These are phyloP conservation scores for Vitis hybrid DNA, from an alignment of 177 flowering plant species.

Conservation along the genomic window DNA sequence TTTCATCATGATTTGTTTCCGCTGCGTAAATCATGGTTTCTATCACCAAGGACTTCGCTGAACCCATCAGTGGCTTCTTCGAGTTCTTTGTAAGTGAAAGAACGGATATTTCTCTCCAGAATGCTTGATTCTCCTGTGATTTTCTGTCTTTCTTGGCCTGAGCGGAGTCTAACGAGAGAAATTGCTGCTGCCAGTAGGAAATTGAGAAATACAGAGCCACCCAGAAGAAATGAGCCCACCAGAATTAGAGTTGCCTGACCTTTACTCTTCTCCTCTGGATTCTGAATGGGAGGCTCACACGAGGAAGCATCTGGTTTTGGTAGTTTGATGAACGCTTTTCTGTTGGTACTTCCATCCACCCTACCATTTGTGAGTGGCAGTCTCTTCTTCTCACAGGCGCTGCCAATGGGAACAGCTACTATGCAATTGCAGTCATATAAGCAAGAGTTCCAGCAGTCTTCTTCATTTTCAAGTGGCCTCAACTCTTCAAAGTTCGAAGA, in stretches of 20 bases:
- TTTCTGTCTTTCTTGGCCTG: too few species aligned
- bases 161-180: not conserved
- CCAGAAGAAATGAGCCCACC: slow-evolving; percentile 25
- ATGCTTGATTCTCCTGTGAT: too few species aligned
- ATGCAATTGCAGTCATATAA: slow-evolving; percentile 36
- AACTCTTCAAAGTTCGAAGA: slow-evolving; percentile 13
- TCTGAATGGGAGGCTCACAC: too few species aligned
- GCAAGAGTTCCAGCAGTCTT: slow-evolving; percentile 27
- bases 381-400: slow-evolving; percentile 36
- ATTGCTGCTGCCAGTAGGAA: slow-evolving; percentile 12
- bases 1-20: too few species aligned
- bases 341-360: not conserved
- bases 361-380: slow-evolving; percentile 35
- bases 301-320: slow-evolving; percentile 5
- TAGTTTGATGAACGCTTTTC: slow-evolving; percentile 23
- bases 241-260: slow-evolving; percentile 15
- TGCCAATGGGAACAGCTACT: slow-evolving; percentile 17
- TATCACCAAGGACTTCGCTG: too few species aligned
- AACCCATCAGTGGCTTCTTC: too few species aligned
- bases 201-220: slow-evolving; percentile 38
- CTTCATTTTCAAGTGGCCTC: slow-evolving; percentile 6
- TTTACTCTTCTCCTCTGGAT: not conserved
- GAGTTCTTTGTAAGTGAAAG: too few species aligned
- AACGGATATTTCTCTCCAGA: too few species aligned
- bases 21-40: too few species aligned